Base-by-base conservation (phyloP, 495 filamentous ascomycete genomes). In the Chaetomium fimeti region DNA sequence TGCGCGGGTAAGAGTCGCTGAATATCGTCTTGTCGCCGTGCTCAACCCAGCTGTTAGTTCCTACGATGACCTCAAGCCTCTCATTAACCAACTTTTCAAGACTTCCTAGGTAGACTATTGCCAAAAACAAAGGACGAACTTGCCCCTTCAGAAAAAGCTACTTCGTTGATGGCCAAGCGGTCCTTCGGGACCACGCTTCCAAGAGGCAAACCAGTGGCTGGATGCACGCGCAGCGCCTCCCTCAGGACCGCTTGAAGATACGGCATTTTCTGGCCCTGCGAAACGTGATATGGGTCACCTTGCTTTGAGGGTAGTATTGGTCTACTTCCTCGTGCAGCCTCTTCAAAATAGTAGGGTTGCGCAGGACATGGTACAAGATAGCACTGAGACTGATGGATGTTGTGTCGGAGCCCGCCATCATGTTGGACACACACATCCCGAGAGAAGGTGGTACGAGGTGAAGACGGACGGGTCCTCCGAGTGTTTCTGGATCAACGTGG, bases 181-280 rank as follows among this genome's bases (percentile, higher is more conserved):
- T 79, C 78, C 18, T 72, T 63, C 1, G 83, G 87, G 0, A 88
- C 84, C 47, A 86, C 72, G 1, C 86, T 80, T 62, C 85, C 82
- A 11, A 88, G 75, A 1, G 80, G 75, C 16, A 86, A 72, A 0
- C 81, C 80, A 0, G 80, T 75, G 0, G 82, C 80, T 0, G 87
- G 82, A 66, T 87, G 81, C 3, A 89, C 60, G 0, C 88, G 80
- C 68, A 90, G 75, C 0, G 78, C 77, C 70, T 91, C 88, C 65
- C 88, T 86, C 61, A 90, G 81, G n/a, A 84, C 81, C 1, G 87
- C 85, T 38, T 85, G 81, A 5, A 89, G 78, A 62, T 89, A 91
- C 1, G 79, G 82, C 16, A 90, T 42, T 11, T 24, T 25, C 24
- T 57, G 42, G 13, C 29, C 18, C 51, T 1, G 7, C 40, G 40